Evolutionary conservation across 2,329 filamentous ascomycete genomes (phyloP).

Genomic region (Colletotrichum kahawae): DNA sequence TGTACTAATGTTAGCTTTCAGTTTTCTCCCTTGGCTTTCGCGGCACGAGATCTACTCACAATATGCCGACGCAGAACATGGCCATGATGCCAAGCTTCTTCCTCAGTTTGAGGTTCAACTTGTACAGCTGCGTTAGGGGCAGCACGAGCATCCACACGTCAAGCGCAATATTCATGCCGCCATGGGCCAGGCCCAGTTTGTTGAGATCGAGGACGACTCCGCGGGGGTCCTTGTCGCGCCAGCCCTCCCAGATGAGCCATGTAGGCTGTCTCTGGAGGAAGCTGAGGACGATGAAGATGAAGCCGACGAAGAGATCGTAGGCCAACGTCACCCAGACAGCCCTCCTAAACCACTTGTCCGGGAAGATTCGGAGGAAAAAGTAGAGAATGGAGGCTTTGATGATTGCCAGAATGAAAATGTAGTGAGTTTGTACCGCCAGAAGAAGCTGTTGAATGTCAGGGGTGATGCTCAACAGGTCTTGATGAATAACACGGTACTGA

Average conservation of each 20-base stretch:
- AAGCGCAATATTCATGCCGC: slow-evolving; percentile 47
- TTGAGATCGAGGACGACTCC: slow-evolving; percentile 38
- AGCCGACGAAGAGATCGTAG: slow-evolving; percentile 4
- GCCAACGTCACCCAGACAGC: slow-evolving; percentile 24
- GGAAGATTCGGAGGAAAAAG: slow-evolving; percentile 42
- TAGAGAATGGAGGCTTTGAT: slow-evolving; percentile 39
- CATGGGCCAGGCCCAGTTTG: slow-evolving; percentile 42
- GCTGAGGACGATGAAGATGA: slow-evolving; percentile 37
- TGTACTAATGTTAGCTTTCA: slow-evolving; percentile 3
- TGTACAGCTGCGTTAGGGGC: slow-evolving; percentile 40
- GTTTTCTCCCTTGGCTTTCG: background rate
- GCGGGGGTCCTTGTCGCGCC: slow-evolving; percentile 23
- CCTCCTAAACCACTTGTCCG: slow-evolving; percentile 27
- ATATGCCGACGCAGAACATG: slow-evolving; percentile 39
- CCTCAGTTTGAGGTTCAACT: slow-evolving; percentile 34
- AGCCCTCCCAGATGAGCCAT: slow-evolving; percentile 46
- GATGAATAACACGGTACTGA: background rate
- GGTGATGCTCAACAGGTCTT: slow-evolving; percentile 27
- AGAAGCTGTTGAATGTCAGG: slow-evolving; percentile 32
- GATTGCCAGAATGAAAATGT: slow-evolving; percentile 35
- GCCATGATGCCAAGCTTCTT: slow-evolving; percentile 40
- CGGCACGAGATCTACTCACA: background rate
- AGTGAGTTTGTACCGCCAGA: slow-evolving; percentile 39
- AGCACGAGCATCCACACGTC: slow-evolving; percentile 47
- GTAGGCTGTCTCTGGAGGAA: slow-evolving; percentile 48